These are phyloP conservation scores for Moringa oleifera DNA, from an alignment of 345 rosid species.

Conservation along the genomic window DNA sequence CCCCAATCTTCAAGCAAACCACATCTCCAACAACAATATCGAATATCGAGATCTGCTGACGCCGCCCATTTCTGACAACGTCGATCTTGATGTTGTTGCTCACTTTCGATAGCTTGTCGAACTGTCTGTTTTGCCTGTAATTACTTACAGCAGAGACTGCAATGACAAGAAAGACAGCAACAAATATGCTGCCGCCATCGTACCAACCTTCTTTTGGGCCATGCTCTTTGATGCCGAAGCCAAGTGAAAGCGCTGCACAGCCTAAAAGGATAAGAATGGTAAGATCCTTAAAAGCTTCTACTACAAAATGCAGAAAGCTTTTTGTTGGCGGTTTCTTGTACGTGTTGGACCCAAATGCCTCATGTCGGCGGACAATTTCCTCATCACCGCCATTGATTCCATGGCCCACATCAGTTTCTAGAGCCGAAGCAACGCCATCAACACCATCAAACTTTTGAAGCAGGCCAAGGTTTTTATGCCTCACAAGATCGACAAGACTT, in stretches of 20 bases:
- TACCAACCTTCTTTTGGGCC: slow-evolving; percentile 67
- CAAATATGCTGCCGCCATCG: slow-evolving; percentile 63
- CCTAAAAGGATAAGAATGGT: slow-evolving; percentile 56
- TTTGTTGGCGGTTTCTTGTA: slow-evolving; percentile 61
- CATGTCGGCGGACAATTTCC: slow-evolving; percentile 28
- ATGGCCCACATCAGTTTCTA: slow-evolving; percentile 21
- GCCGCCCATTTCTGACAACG: slow-evolving; percentile 43
- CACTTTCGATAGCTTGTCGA: slow-evolving; percentile 42
- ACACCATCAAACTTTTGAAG: slow-evolving; percentile 38
- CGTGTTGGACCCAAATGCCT: slow-evolving; percentile 53
- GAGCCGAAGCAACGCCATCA: slow-evolving; percentile 29
- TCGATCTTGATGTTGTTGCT: slow-evolving; percentile 50
- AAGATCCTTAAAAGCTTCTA: slow-evolving; percentile 47
- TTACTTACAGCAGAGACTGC: slow-evolving; percentile 50
- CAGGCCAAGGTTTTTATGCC: slow-evolving; percentile 26
- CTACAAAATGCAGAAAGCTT: slow-evolving; percentile 36
- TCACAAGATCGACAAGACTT: slow-evolving; percentile 34
- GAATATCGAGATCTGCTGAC: slow-evolving; percentile 39
- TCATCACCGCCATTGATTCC: slow-evolving; percentile 39
- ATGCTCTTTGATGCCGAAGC: slow-evolving; percentile 51
- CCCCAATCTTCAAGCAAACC: slow-evolving; percentile 51
- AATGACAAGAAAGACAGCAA: slow-evolving; percentile 50
- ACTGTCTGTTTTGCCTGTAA: slow-evolving; percentile 44
- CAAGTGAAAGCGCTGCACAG: slow-evolving; percentile 59
- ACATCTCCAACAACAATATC: slow-evolving; percentile 70